A percentile compares a stretch with the other conserved stretches of the same genome.
Evolutionary conservation across 768 basidiomycete species (phyloP).

Genomic region (Tephrocybe sp.): DNA sequence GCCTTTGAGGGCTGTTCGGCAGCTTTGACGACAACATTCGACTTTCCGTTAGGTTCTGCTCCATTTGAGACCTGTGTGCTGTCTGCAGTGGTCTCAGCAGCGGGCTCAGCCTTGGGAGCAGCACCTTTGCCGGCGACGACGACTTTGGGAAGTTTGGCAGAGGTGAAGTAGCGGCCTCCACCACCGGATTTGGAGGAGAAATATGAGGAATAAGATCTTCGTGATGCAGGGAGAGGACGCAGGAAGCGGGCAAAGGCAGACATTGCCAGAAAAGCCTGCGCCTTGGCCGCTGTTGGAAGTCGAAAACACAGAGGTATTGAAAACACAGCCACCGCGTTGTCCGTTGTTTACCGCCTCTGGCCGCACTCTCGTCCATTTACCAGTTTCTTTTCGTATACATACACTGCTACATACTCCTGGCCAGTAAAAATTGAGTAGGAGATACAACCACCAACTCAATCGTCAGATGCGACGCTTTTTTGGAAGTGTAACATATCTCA

Average conservation of each 20-base stretch:
- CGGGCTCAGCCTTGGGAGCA: conserved; percentile 25
- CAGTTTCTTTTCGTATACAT: neutral
- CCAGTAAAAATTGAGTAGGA: too few species aligned
- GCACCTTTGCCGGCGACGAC: conserved; percentile 31
- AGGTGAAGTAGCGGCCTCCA: conserved; percentile 71
- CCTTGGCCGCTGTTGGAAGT: conserved; percentile 9
- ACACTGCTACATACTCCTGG: too few species aligned
- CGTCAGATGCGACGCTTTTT: too few species aligned
- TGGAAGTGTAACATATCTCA: too few species aligned
- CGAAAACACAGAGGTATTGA: conserved; percentile 2
- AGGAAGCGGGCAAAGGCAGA: conserved; percentile 50
- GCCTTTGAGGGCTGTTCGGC: conserved; percentile 8
- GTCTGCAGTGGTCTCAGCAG: conserved; percentile 17
- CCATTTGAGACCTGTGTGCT: conserved; percentile 15
- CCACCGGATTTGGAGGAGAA: conserved; percentile 74
- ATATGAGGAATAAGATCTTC: conserved; percentile 71
- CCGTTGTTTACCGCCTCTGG: conserved; percentile 13
- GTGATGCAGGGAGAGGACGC: conserved; percentile 41
- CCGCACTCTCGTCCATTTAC: neutral
- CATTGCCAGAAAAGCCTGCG: conserved; percentile 30
- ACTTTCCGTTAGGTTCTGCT: neutral
- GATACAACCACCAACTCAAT: too few species aligned
- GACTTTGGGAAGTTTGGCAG: conserved; percentile 62
- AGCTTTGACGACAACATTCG: conserved; percentile 7
- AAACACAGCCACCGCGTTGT: conserved; percentile 16